Evolutionary conservation across 2,329 filamentous ascomycete genomes (phyloP).

Genomic region (Cladosporium sp.): DNA sequence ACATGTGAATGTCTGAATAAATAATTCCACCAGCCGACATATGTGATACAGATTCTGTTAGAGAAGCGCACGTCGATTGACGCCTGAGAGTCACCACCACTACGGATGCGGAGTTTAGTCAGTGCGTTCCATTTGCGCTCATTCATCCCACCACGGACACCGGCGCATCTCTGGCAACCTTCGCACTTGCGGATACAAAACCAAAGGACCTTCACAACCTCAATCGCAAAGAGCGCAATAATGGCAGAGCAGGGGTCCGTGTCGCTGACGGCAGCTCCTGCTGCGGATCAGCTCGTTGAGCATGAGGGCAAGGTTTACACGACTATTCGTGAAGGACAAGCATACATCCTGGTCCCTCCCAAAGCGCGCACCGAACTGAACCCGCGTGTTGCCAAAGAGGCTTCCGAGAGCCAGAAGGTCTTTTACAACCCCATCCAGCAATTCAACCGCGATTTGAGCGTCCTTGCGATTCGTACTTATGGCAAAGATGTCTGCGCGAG

Average conservation of each 20-base stretch:
- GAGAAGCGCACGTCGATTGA: no score
- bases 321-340: slow-evolving; percentile 63
- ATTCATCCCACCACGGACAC: not conserved
- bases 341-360: slow-evolving; percentile 61
- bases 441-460: slow-evolving; percentile 94
- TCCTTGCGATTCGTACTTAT: slow-evolving; percentile 86
- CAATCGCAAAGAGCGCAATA: not conserved
- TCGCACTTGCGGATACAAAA: not conserved
- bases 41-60: no score
- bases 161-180: not conserved
- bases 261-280: slow-evolving; percentile 22
- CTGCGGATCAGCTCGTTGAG: slow-evolving; percentile 29
- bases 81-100: not conserved
- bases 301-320: slow-evolving; percentile 37
- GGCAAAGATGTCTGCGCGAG: slow-evolving; percentile 56
- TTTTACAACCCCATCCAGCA: slow-evolving; percentile 99
- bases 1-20: no score
- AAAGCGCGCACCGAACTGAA: slow-evolving; percentile 46
- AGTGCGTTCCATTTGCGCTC: not conserved
- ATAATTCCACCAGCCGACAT: no score
- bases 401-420: slow-evolving; percentile 56
- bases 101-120: not conserved
- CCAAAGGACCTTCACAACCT: not conserved
- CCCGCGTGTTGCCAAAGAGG: slow-evolving; percentile 39
- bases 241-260: slow-evolving; percentile 15